Evolutionary conservation across 2,329 filamentous ascomycete genomes (phyloP).

Genomic region (Boeremia lycopersici): DNA sequence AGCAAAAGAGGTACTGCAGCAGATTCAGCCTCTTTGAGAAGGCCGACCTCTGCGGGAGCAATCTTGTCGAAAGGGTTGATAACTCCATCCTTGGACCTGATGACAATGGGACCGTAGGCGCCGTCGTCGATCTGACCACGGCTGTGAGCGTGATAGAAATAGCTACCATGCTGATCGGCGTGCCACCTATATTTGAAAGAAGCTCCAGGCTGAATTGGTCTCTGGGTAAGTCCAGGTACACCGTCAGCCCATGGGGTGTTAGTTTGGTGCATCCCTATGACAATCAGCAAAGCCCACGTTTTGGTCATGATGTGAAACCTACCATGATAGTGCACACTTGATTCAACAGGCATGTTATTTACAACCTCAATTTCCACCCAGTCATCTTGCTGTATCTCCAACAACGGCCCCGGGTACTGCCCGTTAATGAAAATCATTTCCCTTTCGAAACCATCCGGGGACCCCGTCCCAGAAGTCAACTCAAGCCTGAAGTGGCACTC

Average conservation of each 20-base stretch:
- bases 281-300: not conserved
- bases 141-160: slow-evolving; percentile 67
- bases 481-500: slow-evolving; percentile 24
- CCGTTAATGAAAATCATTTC: slow-evolving; percentile 37
- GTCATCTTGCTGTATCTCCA: slow-evolving; percentile 30
- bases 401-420: slow-evolving; percentile 32
- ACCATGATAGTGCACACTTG: slow-evolving; percentile 60
- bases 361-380: slow-evolving; percentile 45
- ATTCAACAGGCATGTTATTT: slow-evolving; percentile 57
- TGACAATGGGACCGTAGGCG: slow-evolving; percentile 62
- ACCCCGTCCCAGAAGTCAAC: slow-evolving; percentile 28
- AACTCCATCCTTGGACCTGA: slow-evolving; percentile 47
- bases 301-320: not conserved
- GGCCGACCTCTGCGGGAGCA: slow-evolving; percentile 45
- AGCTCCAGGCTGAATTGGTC: slow-evolving; percentile 55
- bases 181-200: slow-evolving; percentile 61
- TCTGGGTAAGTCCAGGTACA: slow-evolving; percentile 62
- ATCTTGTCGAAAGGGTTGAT: slow-evolving; percentile 60
- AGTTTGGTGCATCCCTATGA: slow-evolving; percentile 55
- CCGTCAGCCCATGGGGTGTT: slow-evolving; percentile 66
- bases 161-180: slow-evolving; percentile 63
- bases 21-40: slow-evolving; percentile 58
- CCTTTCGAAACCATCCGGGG: slow-evolving; percentile 32
- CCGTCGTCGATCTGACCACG: slow-evolving; percentile 65
- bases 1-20: slow-evolving; percentile 58